Evolutionary conservation across 768 basidiomycete species (phyloP).

Genomic region (Tricholoma saponaceum): DNA sequence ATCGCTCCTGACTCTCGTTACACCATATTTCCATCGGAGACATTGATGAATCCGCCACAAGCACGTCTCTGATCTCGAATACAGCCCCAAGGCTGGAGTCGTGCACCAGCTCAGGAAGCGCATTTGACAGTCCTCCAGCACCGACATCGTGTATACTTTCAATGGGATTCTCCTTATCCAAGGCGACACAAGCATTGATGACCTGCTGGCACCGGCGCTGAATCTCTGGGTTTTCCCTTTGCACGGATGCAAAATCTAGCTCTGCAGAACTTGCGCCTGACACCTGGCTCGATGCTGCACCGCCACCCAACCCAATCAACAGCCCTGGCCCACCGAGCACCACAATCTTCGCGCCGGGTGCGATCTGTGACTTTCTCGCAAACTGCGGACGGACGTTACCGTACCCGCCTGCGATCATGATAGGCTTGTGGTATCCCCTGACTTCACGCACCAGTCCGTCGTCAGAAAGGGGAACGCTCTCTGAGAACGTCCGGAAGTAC

Average conservation of each 20-base stretch:
- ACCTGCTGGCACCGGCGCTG: conserved; percentile 96
- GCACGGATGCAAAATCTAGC: conserved; percentile 96
- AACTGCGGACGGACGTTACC: conserved; percentile 88
- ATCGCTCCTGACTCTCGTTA: conserved; percentile 97
- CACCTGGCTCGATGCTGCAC: conserved; percentile 92
- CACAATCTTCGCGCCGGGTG: conserved; percentile 80
- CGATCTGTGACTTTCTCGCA: conserved; percentile 73
- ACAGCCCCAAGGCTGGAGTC: conserved; percentile 88
- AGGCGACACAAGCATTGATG: conserved; percentile 82
- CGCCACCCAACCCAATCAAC: conserved; percentile 95
- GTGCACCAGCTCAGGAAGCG: conserved; percentile 94
- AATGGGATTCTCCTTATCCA: conserved; percentile 65
- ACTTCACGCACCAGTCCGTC: conserved; percentile 54
- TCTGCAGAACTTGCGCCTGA: conserved; percentile 89
- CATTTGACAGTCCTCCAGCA: conserved; percentile 95
- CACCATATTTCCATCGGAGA: conserved; percentile 99
- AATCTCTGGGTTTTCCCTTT: conserved; percentile 98
- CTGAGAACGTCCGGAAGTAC: conserved; percentile 93
- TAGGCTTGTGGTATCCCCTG: conserved; percentile 98
- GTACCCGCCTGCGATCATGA: conserved; percentile 98
- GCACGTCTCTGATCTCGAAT: conserved; percentile 92
- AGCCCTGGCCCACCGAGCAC: conserved; percentile 95
- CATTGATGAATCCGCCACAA: conserved; percentile 90
- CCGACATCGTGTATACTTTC: conserved; percentile 98
- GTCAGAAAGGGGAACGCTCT: conserved; percentile 56